Evolutionary conservation across 2,329 filamentous ascomycete genomes (phyloP).

Genomic region (Xylariales sp.): DNA sequence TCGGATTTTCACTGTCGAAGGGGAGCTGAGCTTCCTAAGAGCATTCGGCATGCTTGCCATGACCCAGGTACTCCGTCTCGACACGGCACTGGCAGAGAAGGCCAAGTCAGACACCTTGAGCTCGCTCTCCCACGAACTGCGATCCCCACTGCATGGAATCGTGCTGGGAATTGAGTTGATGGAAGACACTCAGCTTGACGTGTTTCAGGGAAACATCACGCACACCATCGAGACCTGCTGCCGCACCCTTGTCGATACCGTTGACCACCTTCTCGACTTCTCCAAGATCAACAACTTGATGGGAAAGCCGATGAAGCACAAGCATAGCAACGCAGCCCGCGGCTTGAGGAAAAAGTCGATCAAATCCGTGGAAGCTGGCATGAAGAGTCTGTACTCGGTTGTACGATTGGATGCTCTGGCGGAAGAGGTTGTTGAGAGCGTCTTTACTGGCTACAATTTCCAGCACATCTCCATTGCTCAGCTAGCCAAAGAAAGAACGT

Average conservation of each 20-base stretch:
- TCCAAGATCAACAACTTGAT: constrained; percentile 46
- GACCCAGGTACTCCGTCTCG: constrained; percentile 46
- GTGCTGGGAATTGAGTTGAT: constrained; percentile 50
- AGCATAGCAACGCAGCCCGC: constrained; percentile 4
- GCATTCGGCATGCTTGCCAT: constrained; percentile 52
- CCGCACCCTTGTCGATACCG: constrained; percentile 47
- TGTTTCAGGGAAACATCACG: constrained; percentile 41
- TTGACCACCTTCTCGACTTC: constrained; percentile 50
- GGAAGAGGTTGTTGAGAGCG: constrained; percentile 43
- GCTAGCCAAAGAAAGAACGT: too few species aligned
- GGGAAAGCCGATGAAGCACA: constrained; percentile 7
- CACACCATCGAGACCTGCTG: constrained; percentile 47
- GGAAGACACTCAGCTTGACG: constrained; percentile 41
- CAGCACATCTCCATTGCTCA: constrained; percentile 1
- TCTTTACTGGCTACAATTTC: constrained; percentile 40
- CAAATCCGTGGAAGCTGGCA: constrained; percentile 12
- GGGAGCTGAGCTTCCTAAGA: constrained; percentile 45
- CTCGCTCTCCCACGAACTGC: constrained; percentile 56
- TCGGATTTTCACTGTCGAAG: constrained; percentile 36
- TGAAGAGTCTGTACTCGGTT: constrained; percentile 17
- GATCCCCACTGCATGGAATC: constrained; percentile 56
- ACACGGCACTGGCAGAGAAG: constrained; percentile 29
- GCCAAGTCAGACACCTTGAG: constrained; percentile 55
- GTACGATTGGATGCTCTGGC: constrained; percentile 34
- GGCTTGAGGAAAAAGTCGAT: background rate